Evolutionary conservation across 2,329 filamentous ascomycete genomes (phyloP).

Genomic region (Cercospora sp.): DNA sequence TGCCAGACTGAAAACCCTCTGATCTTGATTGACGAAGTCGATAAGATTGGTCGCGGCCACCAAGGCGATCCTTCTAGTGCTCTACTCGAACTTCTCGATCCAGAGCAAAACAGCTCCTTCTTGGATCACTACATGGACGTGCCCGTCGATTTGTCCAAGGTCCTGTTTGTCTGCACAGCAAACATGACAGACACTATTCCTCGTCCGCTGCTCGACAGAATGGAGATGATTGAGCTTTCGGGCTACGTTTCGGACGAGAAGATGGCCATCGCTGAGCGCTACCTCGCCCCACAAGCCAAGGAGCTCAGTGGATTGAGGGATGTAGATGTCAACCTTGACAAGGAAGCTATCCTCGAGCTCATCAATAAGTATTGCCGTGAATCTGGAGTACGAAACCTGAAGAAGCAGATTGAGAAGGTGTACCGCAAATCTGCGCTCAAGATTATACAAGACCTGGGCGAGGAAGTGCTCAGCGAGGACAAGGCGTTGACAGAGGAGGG

Average conservation of each 20-base stretch:
- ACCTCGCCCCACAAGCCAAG: slow-evolving; percentile 91
- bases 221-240: slow-evolving; percentile 96
- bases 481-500: slow-evolving; percentile 82
- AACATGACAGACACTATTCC: slow-evolving; percentile 99
- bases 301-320: slow-evolving; percentile 87
- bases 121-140: slow-evolving; percentile 98
- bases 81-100: slow-evolving; percentile 87
- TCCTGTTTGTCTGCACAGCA: slow-evolving; percentile 96
- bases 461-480: slow-evolving; percentile 76
- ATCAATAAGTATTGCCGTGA: slow-evolving; percentile 99
- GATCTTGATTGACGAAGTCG: slow-evolving; percentile 93
- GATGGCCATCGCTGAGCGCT: slow-evolving; percentile 94
- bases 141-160: slow-evolving; percentile 93
- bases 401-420: slow-evolving; percentile 99
- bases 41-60: slow-evolving; percentile 96
- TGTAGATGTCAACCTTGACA: slow-evolving; percentile 82
- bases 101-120: slow-evolving; percentile 96
- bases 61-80: slow-evolving; percentile 96
- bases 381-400: slow-evolving; percentile 93
- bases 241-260: slow-evolving; percentile 98
- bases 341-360: slow-evolving; percentile 88
- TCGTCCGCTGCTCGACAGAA: slow-evolving; percentile 86
- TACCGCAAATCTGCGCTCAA: slow-evolving; percentile 96
- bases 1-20: slow-evolving; percentile 98
- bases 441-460: slow-evolving; percentile 92